phyloP scores from a whole-genome alignment of 2,329 filamentous ascomycete genomes.

The Claviceps arundinis region DNA sequence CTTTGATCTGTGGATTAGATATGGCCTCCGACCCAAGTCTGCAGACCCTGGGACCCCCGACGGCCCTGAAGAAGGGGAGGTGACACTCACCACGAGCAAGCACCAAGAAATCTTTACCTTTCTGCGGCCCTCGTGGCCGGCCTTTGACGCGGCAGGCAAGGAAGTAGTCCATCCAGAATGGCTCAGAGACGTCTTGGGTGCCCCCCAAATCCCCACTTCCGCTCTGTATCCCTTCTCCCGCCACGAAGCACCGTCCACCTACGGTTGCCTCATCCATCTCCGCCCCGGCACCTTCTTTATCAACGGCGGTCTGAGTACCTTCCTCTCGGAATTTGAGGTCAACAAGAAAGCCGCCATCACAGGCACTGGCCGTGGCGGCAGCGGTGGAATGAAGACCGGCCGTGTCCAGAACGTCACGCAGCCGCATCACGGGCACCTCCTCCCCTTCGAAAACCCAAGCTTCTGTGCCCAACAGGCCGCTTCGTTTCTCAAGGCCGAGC shows the following conservation, averaged over 20 bases:
- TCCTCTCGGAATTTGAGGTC: constrained; percentile 38
- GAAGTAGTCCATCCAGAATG: constrained; percentile 25
- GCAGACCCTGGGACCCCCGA: constrained; percentile 8
- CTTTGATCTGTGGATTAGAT: constrained; percentile 45
- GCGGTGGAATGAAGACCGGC: constrained; percentile 48
- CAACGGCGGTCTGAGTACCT: constrained; percentile 46
- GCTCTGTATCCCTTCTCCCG: constrained; percentile 49
- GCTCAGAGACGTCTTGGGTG: constrained; percentile 31
- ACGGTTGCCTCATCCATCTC: constrained; percentile 43
- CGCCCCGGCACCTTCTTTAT: constrained; percentile 56
- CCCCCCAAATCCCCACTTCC: constrained; percentile 21
- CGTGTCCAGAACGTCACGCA: constrained; percentile 54
- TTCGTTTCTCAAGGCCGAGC: constrained; percentile 42
- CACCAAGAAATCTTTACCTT: constrained; percentile 72
- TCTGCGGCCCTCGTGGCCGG: constrained; percentile 44
- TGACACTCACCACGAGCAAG: constrained; percentile 69
- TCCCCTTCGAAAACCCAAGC: constrained; percentile 67
- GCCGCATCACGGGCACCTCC: constrained; percentile 58
- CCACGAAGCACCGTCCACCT: constrained; percentile 45
- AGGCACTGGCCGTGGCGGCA: constrained; percentile 53
- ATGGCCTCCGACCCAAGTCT: constrained; percentile 58
- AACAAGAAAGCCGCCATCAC: constrained; percentile 50
- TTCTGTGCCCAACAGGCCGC: constrained; percentile 50
- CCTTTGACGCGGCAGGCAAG: constrained; percentile 24
- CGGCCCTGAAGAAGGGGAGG: constrained; percentile 22